A percentile compares a stretch with the other conserved stretches of the same genome.
Evolutionary conservation across 1,284 basidiomycete species (phyloP).

Genomic region (Melampsora americana): DNA sequence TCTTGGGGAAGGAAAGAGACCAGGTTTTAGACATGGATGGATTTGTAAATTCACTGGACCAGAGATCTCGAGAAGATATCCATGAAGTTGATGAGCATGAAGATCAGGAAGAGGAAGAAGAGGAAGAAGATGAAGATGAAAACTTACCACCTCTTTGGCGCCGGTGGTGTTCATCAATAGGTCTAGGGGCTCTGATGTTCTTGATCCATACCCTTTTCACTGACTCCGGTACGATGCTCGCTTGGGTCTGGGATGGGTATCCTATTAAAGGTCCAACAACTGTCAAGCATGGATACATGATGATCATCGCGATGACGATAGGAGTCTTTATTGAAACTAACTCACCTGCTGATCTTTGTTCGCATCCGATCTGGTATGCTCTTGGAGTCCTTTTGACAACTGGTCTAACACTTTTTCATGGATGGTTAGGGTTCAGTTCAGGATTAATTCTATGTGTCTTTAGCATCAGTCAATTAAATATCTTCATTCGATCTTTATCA

Average conservation of each 20-base stretch:
- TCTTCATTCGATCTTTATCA: slow-evolving; percentile 57
- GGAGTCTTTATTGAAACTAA: slow-evolving; percentile 56
- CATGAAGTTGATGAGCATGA: neutral
- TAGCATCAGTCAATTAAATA: slow-evolving; percentile 65
- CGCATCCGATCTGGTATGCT: slow-evolving; percentile 59
- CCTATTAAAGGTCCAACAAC: slow-evolving; percentile 72
- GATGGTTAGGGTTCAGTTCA: slow-evolving; percentile 73
- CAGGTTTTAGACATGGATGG: too few relatives aligned
- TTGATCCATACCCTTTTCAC: slow-evolving; percentile 72
- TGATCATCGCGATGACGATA: slow-evolving; percentile 65
- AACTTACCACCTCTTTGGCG: neutral
- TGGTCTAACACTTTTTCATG: slow-evolving; percentile 63
- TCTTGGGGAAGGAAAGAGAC: neutral
- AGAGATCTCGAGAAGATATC: neutral
- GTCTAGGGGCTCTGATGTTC: slow-evolving; percentile 72
- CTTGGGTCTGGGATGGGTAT: slow-evolving; percentile 89
- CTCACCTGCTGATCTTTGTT: neutral
- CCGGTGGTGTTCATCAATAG: slow-evolving; percentile 54
- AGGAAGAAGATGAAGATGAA: neutral
- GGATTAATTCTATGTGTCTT: slow-evolving; percentile 69
- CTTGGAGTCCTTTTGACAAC: slow-evolving; percentile 60
- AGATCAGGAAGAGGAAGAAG: neutral
- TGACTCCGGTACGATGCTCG: slow-evolving; percentile 77
- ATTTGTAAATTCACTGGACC: neutral
- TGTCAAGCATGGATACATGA: slow-evolving; percentile 68